These are phyloP conservation scores for Suillus hirtellus DNA, from an alignment of 768 basidiomycete species.

Conservation along the genomic window DNA sequence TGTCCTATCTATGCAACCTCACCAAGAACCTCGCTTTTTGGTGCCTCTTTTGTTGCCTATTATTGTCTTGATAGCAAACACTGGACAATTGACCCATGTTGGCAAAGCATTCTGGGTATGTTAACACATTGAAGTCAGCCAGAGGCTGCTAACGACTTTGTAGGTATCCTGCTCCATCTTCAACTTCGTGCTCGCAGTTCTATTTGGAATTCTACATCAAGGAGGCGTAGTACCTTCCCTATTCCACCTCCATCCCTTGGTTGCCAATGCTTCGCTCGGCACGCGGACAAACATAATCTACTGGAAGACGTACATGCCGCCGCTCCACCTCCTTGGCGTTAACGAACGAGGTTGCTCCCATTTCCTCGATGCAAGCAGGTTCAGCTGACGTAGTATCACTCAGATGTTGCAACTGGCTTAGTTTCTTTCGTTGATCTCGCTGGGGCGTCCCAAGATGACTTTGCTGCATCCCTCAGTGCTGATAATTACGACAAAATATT, in stretches of 20 bases:
- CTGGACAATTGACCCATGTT: constrained; percentile 23
- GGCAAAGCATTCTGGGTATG: constrained; percentile 37
- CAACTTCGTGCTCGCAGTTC: constrained; percentile 29
- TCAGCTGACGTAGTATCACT: constrained; percentile 3
- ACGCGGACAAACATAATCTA: constrained; percentile 28
- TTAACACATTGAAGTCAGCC: not conserved
- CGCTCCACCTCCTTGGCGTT: constrained; percentile 36
- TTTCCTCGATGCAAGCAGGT: not conserved
- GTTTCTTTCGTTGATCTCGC: constrained; percentile 31
- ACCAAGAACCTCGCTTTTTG: constrained; percentile 43
- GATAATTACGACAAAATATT: constrained; percentile 17
- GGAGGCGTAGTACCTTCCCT: constrained; percentile 44
- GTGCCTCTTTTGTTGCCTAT: constrained; percentile 36
- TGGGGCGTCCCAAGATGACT: constrained; percentile 23
- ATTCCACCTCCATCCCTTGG: constrained; percentile 30
- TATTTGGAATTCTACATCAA: constrained; percentile 42
- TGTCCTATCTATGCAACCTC: constrained; percentile 36
- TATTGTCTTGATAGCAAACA: constrained; percentile 30
- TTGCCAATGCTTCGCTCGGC: constrained; percentile 13
- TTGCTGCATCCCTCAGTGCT: constrained; percentile 21
- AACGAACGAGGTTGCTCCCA: constrained; percentile 21
- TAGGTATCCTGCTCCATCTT: constrained; percentile 31
- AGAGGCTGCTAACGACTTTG: not conserved
- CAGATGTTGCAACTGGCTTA: constrained; percentile 28
- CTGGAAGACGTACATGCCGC: constrained; percentile 45